Evolutionary conservation across 441 rosid genomes (phyloP), one percentile per base, ranked within the genome.

Genomic region (Adansonia madagascariensis): DNA sequence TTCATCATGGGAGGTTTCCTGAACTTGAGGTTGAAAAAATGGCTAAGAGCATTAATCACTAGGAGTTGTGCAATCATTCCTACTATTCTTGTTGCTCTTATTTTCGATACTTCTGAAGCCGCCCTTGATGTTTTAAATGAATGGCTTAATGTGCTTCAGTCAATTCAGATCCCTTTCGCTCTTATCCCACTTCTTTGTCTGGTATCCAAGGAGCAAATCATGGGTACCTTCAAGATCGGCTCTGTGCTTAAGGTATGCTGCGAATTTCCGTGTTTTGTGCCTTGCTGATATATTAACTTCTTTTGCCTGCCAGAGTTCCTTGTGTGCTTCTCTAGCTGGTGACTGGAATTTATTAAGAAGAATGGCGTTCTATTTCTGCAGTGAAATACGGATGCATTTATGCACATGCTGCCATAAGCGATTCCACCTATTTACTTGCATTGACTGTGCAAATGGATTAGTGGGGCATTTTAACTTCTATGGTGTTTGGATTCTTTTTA

Each of bases 1-100:
- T 95, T 95, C 80, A 95, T 95, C 70, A 95, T 93, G 97, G 98
- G 95, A 1, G 99, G 99, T 61, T 95, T 95, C 84, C 84, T 95
- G 22, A 90, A 92, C 73, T 62, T 93, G 84, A 85, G 86, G 77
- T 79, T 95, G 88, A 91, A 86, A 86, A 95, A 95, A 82, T 95
- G 98, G 98, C 62, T 93, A 50, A 85, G 98, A 86, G 93, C 98
- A 63, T 79, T 95, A 86, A 95, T 95, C 80, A 95, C 98, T 0
- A 88, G 98, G 15, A 91, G 98, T 79, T 93, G 82, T 67, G 98
- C 98, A 0, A 92, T 95, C 22, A 70, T 95, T 65, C 98, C 98
- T 49, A 91, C 98, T 0, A 90, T 93, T 15, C 84, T 84, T 1
- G 91, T 95, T 57, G 98, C 98, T 5, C 85, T 95, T 31, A 82